Conservation (phyloP, 106 monocot species). For the Dendrobium chrysotoxum region DNA sequence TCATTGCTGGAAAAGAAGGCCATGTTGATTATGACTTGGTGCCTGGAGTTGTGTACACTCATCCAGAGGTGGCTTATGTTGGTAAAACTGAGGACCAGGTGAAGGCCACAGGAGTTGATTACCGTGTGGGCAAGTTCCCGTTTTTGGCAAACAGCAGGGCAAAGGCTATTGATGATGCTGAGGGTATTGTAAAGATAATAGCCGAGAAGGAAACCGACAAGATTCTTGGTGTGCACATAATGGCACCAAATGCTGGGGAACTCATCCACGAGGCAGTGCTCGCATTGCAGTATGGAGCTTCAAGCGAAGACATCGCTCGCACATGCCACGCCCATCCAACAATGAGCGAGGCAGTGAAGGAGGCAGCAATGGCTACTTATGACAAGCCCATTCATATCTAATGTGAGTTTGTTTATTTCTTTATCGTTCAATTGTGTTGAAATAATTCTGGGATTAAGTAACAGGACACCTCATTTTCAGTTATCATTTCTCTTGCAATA, state of each 20-base stretch:
- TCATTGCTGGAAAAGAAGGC: slow-evolving; percentile 79
- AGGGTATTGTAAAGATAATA: slow-evolving; percentile 82
- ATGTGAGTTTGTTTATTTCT: background rate
- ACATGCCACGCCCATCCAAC: slow-evolving; percentile 97
- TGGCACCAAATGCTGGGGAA: slow-evolving; percentile 88
- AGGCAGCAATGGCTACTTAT: slow-evolving; percentile 89
- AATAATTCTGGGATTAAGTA: slow-evolving; percentile 15
- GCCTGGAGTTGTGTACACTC: slow-evolving; percentile 90
- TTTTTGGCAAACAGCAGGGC: slow-evolving; percentile 91
- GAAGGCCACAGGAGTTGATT: slow-evolving; percentile 53
- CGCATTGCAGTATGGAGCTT: slow-evolving; percentile 88
- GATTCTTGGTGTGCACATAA: slow-evolving; percentile 88
- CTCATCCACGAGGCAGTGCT: slow-evolving; percentile 87
- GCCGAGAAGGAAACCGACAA: slow-evolving; percentile 89
- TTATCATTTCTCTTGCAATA: background rate
- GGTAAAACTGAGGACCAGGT: slow-evolving; percentile 95
- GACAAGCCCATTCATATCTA: slow-evolving; percentile 93
- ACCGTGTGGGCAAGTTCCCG: slow-evolving; percentile 88
- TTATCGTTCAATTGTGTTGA: slow-evolving; percentile 6
- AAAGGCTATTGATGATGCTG: slow-evolving; percentile 96
- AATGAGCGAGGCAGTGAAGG: slow-evolving; percentile 96
- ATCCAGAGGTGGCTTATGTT: slow-evolving; percentile 20
- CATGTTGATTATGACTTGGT: slow-evolving; percentile 91
- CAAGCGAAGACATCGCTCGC: slow-evolving; percentile 90
- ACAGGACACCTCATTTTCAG: background rate